Evolutionary conservation across 257 asterid species (phyloP).

Genomic region (Rauvolfia tetraphylla): DNA sequence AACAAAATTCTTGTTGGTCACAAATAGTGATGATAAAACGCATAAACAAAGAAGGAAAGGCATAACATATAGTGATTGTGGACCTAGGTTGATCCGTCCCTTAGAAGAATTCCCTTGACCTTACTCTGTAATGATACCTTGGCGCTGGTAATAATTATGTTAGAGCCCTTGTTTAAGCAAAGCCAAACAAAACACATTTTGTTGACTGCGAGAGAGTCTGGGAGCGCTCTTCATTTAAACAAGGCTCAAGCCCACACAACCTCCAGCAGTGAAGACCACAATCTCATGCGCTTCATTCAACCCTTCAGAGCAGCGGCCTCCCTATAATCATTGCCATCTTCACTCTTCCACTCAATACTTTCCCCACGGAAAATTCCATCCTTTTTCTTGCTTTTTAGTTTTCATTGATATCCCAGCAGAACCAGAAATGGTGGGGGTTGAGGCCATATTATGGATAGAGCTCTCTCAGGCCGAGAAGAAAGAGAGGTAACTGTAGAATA

Average conservation of each 20-base stretch:
- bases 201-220: conserved; percentile 14
- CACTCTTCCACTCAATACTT: conserved; percentile 30
- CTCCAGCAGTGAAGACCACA: neutral
- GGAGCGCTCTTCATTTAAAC: conserved; percentile 32
- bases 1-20: neutral
- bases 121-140: conserved; percentile 8
- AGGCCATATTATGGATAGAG: conserved; percentile 54
- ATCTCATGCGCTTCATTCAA: conserved; percentile 10
- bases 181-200: conserved; percentile 21
- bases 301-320: conserved; percentile 26
- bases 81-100: conserved; percentile 14
- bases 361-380: neutral
- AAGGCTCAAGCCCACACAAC: neutral
- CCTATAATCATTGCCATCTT: conserved; percentile 38
- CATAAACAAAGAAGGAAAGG: neutral
- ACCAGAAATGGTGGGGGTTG: conserved; percentile 37
- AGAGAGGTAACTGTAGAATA: conserved; percentile 21
- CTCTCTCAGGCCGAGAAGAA: conserved; percentile 31
- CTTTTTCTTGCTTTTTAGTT: conserved; percentile 16
- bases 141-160: conserved; percentile 28
- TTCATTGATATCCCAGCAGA: conserved; percentile 15
- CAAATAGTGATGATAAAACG: neutral
- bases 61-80: neutral
- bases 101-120: conserved; percentile 17
- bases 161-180: conserved; percentile 48